Conservation (phyloP, 2,329 filamentous ascomycete genomes). For the Aspergillus sp. region DNA sequence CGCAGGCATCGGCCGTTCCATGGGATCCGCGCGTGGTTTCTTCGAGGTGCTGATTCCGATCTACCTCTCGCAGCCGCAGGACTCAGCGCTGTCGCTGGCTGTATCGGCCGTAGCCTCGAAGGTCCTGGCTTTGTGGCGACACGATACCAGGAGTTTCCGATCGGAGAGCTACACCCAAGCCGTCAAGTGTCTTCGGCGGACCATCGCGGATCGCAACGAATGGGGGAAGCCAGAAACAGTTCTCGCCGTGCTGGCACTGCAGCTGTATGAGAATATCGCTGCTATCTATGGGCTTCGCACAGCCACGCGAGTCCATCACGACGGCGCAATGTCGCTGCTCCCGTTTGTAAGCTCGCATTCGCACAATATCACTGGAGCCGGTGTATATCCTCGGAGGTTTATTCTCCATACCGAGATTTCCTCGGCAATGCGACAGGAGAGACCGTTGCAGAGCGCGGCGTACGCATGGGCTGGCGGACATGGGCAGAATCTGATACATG, state of each 20-base stretch:
- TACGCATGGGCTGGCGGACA: neutral
- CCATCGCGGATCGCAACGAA: constrained; percentile 4
- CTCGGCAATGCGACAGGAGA: neutral
- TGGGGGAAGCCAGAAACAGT: constrained; percentile 12
- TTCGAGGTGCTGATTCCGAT: constrained; percentile 16
- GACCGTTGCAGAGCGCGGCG: neutral
- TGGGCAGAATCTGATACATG: neutral
- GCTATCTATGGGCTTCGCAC: constrained; percentile 18
- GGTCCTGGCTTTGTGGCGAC: neutral
- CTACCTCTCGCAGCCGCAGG: constrained; percentile 11
- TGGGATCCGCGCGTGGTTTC: constrained; percentile 19
- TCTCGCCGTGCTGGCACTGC: constrained; percentile 18
- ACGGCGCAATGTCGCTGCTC: constrained; percentile 19
- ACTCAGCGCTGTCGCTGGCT: constrained; percentile 20
- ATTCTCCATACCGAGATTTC: neutral
- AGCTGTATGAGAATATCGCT: constrained; percentile 20
- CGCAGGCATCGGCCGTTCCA: neutral
- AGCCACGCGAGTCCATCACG: constrained; percentile 15
- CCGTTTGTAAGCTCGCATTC: constrained; percentile 1
- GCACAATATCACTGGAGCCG: neutral
- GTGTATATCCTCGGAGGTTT: neutral
- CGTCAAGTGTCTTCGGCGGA: neutral
- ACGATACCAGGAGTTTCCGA: neutral
- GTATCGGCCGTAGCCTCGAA: constrained; percentile 10
- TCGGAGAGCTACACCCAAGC: neutral